phyloP scores from a whole-genome alignment of 495 filamentous ascomycete species.

The Podospora bellae-mahoneyi region DNA sequence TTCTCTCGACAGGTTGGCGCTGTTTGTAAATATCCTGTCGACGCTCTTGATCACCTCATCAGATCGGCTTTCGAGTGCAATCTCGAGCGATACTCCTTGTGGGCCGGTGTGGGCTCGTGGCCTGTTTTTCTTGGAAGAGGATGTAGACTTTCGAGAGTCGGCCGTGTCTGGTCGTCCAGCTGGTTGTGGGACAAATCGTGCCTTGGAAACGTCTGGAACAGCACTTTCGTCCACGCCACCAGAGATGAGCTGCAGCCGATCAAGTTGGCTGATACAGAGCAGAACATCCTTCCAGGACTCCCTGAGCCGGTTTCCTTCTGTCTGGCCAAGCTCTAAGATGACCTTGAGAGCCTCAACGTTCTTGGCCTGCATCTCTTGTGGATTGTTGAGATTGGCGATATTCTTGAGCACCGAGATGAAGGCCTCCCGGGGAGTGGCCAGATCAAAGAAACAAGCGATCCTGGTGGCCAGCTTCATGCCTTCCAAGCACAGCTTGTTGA shows the following conservation, averaged over 20 bases:
- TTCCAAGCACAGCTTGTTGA: conserved; percentile 87
- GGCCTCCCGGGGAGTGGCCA: conserved; percentile 84
- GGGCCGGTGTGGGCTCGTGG: conserved; percentile 61
- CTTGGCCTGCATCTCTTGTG: conserved; percentile 92
- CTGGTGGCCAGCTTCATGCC: conserved; percentile 90
- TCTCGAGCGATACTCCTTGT: conserved; percentile 72
- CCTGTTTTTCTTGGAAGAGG: conserved; percentile 59
- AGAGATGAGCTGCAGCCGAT: conserved; percentile 91
- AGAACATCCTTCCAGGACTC: conserved; percentile 93
- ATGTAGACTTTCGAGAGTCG: conserved; percentile 63
- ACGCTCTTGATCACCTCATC: conserved; percentile 89
- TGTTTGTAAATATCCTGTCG: conserved; percentile 93
- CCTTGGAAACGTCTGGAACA: conserved; percentile 87
- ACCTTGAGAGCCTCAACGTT: conserved; percentile 92
- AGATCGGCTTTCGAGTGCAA: conserved; percentile 87
- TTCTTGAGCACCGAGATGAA: conserved; percentile 93
- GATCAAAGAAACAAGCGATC: conserved; percentile 88
- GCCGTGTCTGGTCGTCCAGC: conserved; percentile 44
- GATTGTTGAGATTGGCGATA: conserved; percentile 91
- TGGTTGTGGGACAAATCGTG: conserved; percentile 60
- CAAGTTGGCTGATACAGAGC: conserved; percentile 92
- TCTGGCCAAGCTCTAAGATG: conserved; percentile 84
- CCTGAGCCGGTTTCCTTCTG: conserved; percentile 84
- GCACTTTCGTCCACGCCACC: conserved; percentile 89
- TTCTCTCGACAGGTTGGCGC: conserved; percentile 85